Conservation (phyloP, 129 eudicot species). For the Helichrysum umbraculigerum region DNA sequence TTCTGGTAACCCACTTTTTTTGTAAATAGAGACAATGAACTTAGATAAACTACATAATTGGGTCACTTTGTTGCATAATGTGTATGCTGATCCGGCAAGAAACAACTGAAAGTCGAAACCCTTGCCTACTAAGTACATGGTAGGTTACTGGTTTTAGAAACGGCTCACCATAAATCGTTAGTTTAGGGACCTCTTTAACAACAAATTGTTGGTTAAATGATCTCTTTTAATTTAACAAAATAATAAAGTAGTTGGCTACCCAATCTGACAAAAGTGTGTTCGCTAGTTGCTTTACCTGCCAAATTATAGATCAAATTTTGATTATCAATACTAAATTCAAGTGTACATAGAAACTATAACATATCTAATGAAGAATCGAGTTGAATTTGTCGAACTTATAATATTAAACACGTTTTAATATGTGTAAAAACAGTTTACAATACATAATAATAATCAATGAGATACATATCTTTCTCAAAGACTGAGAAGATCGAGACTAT, state of each 20-base stretch:
- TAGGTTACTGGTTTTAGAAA: neutral
- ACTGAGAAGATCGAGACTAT: conserved; percentile 51
- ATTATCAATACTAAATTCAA: too few species aligned
- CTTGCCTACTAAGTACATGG: neutral
- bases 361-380: neutral
- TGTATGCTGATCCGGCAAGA: neutral
- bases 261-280: too few species aligned
- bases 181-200: neutral
- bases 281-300: too few species aligned
- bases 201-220: too few species aligned
- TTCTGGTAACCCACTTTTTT: neutral
- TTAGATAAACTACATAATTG: neutral
- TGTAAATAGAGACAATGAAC: neutral
- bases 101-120: neutral
- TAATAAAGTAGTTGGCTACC: too few species aligned
- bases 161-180: neutral
- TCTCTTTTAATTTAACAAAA: too few species aligned
- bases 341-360: neutral
- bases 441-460: neutral
- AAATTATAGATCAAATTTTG: too few species aligned
- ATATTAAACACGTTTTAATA: neutral
- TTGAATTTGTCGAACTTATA: neutral
- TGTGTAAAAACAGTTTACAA: neutral
- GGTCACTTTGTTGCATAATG: neutral
- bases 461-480: conserved; percentile 53